Evolutionary conservation across 495 filamentous ascomycete genomes (phyloP).

Genomic region (Lasiosphaeria miniovina): DNA sequence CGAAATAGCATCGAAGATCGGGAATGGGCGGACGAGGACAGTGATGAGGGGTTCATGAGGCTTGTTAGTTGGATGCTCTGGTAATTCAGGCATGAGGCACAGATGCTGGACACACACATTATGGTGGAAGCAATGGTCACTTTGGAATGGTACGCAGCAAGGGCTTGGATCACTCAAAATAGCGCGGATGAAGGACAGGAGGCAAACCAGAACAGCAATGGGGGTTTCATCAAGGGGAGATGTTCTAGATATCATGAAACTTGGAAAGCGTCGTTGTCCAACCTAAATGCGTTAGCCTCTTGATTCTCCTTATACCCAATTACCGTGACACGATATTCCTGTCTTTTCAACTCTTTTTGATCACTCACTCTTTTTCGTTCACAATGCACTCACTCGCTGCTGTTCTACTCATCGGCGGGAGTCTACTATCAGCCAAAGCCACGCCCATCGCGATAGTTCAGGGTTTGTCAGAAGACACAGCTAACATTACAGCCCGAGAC

Average conservation of each 20-base stretch:
- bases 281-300: not conserved
- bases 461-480: no score
- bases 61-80: slow-evolving; percentile 20
- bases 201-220: not conserved
- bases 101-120: not conserved
- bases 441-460: no score
- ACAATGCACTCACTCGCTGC: no score
- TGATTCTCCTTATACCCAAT: not conserved
- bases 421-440: no score
- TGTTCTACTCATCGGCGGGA: no score
- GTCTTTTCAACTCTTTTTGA: no score
- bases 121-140: no score
- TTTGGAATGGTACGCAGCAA: no score
- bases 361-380: no score
- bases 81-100: slow-evolving; percentile 6
- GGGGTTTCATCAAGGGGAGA: not conserved
- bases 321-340: no score
- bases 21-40: slow-evolving; percentile 23
- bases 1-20: slow-evolving; percentile 28
- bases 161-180: no score
- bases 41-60: slow-evolving; percentile 13
- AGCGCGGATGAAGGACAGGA: not conserved
- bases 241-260: not conserved
- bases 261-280: not conserved
- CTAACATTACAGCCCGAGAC: no score